A percentile compares a stretch with the other conserved stretches of the same genome.
Conservation (phyloP, 2,329 filamentous ascomycete genomes). For the Scedosporium boydii region DNA sequence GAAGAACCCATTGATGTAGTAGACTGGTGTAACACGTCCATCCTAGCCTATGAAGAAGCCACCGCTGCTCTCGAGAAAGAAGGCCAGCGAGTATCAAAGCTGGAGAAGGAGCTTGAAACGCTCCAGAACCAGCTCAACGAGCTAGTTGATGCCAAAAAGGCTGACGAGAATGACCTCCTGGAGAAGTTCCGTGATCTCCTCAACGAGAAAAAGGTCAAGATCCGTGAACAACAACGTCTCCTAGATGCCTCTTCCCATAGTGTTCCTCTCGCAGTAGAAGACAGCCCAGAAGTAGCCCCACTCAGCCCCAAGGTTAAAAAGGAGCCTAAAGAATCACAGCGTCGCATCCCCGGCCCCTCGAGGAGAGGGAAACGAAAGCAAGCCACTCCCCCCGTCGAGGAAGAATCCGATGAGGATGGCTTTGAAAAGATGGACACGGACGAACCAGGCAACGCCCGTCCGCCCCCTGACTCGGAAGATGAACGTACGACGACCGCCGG, state of each 20-base stretch:
- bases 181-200: constrained; percentile 61
- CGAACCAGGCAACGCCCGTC: constrained; percentile 15
- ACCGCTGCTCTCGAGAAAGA: constrained; percentile 32
- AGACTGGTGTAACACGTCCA: constrained; percentile 58
- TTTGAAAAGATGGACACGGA: constrained; percentile 44
- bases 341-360: constrained; percentile 25
- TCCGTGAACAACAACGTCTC: constrained; percentile 60
- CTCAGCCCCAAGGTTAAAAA: constrained; percentile 5
- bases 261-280: neutral
- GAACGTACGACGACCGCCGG: constrained; percentile 27
- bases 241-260: constrained; percentile 38
- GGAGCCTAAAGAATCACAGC: neutral
- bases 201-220: constrained; percentile 74
- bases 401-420: constrained; percentile 32
- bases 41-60: constrained; percentile 35
- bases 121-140: constrained; percentile 57
- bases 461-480: constrained; percentile 22
- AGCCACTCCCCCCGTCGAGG: constrained; percentile 15
- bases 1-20: constrained; percentile 55
- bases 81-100: constrained; percentile 30
- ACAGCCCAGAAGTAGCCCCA: neutral
- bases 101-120: constrained; percentile 47
- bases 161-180: constrained; percentile 56
- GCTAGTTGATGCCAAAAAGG: constrained; percentile 54
- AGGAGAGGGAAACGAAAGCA: constrained; percentile 38